Percentiles rank a stretch among this genome's conserved stretches.
phyloP scores from a whole-genome alignment of 371 early-diverging fungal genomes.

The Lichtheimia ornata region DNA sequence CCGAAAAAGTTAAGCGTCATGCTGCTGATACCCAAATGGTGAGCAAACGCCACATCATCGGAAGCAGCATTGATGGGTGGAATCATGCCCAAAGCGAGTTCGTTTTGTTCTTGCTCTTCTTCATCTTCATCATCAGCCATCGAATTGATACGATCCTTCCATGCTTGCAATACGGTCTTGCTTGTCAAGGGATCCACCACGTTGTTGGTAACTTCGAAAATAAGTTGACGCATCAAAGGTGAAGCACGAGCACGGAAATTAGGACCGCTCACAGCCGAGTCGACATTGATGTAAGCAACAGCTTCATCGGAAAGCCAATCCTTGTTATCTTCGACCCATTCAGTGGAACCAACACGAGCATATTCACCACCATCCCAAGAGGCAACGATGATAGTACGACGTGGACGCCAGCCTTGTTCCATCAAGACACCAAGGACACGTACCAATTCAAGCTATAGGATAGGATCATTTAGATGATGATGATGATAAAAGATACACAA shows the following conservation, averaged over 20 bases:
- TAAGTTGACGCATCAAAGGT: slow-evolving; percentile 49
- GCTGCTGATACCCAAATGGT: slow-evolving; percentile 54
- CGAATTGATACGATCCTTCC: slow-evolving; percentile 23
- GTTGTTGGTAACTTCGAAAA: slow-evolving; percentile 52
- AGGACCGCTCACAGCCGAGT: slow-evolving; percentile 52
- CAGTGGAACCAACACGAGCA: slow-evolving; percentile 60
- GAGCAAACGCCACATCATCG: slow-evolving; percentile 52
- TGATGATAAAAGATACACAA: neutral
- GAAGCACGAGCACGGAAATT: slow-evolving; percentile 52
- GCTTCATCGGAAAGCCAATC: slow-evolving; percentile 54
- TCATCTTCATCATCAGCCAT: neutral
- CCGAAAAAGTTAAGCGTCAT: slow-evolving; percentile 45
- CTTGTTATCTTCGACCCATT: slow-evolving; percentile 69
- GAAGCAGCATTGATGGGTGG: slow-evolving; percentile 43
- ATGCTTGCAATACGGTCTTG: slow-evolving; percentile 51
- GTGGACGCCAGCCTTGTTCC: slow-evolving; percentile 67
- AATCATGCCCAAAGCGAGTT: slow-evolving; percentile 17
- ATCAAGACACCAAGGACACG: slow-evolving; percentile 56
- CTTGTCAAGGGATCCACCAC: slow-evolving; percentile 54
- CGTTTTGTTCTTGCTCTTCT: neutral
- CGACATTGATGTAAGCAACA: slow-evolving; percentile 65
- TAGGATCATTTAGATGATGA: neutral
- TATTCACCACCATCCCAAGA: slow-evolving; percentile 72
- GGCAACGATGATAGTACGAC: slow-evolving; percentile 66
- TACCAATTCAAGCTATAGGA: slow-evolving; percentile 57